phyloP scores from a whole-genome alignment of 371 early-diverging fungal species.

The Lichtheimia corymbifera region DNA sequence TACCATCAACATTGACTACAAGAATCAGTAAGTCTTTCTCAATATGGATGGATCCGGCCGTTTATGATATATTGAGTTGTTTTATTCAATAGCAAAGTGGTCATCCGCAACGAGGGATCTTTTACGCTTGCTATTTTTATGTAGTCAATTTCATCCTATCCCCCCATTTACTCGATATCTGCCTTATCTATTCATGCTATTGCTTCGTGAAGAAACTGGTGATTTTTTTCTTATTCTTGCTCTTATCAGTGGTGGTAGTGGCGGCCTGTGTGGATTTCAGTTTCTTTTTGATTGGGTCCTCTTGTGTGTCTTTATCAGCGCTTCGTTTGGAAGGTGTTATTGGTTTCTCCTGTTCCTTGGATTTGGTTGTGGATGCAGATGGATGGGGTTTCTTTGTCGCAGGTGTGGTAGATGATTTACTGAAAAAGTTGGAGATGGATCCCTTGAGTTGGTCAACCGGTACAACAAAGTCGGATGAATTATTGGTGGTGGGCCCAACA shows the following conservation, averaged over 20 bases:
- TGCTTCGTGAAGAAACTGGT: conserved; percentile 10
- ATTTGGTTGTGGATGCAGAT: neutral
- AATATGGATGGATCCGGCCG: neutral
- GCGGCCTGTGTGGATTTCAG: too few species aligned
- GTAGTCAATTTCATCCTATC: conserved; percentile 11
- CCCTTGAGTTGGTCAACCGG: conserved; percentile 35
- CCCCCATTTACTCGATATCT: too few species aligned
- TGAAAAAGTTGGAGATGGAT: conserved; percentile 35
- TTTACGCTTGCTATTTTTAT: conserved; percentile 50
- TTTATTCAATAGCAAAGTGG: conserved; percentile 35
- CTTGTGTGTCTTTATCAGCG: too few species aligned
- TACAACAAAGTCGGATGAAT: conserved; percentile 45
- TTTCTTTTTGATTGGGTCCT: too few species aligned
- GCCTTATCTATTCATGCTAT: neutral
- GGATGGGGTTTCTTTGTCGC: neutral
- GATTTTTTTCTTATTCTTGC: conserved; percentile 5
- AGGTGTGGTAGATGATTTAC: conserved; percentile 8
- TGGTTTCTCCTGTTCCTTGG: conserved; percentile 1
- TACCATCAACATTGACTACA: conserved; percentile 44
- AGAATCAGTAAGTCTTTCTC: conserved; percentile 30
- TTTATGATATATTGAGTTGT: conserved; percentile 10
- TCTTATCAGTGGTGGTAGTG: neutral
- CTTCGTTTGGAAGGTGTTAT: neutral
- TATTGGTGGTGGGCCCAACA: conserved; percentile 38
- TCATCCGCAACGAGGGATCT: conserved; percentile 44